phyloP scores from a whole-genome alignment of 1,284 basidiomycete species.

The Trametes polyzona region DNA sequence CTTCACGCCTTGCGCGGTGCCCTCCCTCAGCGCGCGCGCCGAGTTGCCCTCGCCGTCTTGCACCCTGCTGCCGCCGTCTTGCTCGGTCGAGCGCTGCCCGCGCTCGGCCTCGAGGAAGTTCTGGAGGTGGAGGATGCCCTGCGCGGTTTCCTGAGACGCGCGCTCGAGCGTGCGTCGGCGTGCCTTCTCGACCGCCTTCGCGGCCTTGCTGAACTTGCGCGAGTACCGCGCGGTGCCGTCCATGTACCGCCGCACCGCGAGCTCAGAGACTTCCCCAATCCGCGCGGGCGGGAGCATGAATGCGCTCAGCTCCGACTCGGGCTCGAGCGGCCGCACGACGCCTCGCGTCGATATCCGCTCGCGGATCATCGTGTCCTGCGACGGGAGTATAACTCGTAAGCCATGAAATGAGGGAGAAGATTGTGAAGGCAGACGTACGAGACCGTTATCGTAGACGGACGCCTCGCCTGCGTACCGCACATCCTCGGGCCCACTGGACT shows the following conservation, averaged over 20 bases:
- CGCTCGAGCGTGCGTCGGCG: constrained; percentile 62
- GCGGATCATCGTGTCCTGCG: constrained; percentile 65
- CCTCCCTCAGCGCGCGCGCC: constrained; percentile 29
- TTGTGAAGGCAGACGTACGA: constrained; percentile 42
- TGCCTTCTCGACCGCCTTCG: constrained; percentile 60
- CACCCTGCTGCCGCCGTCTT: background rate
- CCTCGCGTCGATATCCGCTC: constrained; percentile 68
- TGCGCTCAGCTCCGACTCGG: constrained; percentile 50
- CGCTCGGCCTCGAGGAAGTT: constrained; percentile 33
- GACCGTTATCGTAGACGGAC: constrained; percentile 54
- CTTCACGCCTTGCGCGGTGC: constrained; percentile 46
- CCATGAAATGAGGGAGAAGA: background rate
- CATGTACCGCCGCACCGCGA: constrained; percentile 64
- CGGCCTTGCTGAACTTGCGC: constrained; percentile 61
- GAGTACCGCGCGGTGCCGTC: constrained; percentile 60
- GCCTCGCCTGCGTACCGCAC: constrained; percentile 68
- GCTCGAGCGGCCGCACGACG: constrained; percentile 61
- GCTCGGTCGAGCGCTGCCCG: background rate
- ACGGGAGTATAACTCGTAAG: background rate
- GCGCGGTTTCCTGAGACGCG: constrained; percentile 59
- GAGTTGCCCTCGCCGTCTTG: constrained; percentile 24
- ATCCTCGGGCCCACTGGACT: constrained; percentile 28
- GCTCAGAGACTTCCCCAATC: constrained; percentile 74
- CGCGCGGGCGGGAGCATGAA: constrained; percentile 58
- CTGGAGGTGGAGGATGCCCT: constrained; percentile 52